Base-by-base conservation (phyloP, 805 yeast genomes). In the Sugiyamaella floridensis region DNA sequence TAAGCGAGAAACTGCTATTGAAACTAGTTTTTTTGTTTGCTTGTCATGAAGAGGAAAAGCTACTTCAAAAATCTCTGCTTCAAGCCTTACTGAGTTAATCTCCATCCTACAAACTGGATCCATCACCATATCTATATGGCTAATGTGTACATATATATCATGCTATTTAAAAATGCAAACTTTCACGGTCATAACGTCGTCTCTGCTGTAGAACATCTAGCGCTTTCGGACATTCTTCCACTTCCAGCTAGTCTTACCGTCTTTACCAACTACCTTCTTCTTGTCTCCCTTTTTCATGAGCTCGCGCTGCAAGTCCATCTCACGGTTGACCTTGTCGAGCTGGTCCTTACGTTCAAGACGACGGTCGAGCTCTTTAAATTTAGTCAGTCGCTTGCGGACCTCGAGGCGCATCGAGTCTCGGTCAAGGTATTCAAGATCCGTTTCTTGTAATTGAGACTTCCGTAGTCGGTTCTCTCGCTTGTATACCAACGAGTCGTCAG, bases 211-310 rank as follows among this genome's bases (percentile, higher is more conserved):
- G 37, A 16, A 12, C n/a, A n/a, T 45, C 43, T 22, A 50, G 40
- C 40, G 40, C 62, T 71, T 71, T 18, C 76, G 58, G 44, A 69
- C 73, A 60, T 79, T 85, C 66, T 84, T 87, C 96, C 97, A 92
- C 71, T 88, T 88, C 72, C 79, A 93, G 2, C 77, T 74, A 0
- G 79, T 78, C 52, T 78, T 77, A 3, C 98, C 98, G 34, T 80
- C 76, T 14, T 76, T 71, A 52, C 77, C 85, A 2, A 77, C 74
- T 4, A 85, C 67, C 72, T 89, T 89, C 77, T 84, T 86, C 71
- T 86, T 87, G 55, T 82, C 80, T 0, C 98, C 98, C 59, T 83
- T 85, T 67, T 88, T 88, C 96, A 92, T 89, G 51, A 89, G 76
- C 64, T 90, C 95, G 56, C 86, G 81, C 62, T 89, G 95, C 52